Base-by-base conservation (phyloP, 305 asterid species). In the Fraxinus greggii region DNA sequence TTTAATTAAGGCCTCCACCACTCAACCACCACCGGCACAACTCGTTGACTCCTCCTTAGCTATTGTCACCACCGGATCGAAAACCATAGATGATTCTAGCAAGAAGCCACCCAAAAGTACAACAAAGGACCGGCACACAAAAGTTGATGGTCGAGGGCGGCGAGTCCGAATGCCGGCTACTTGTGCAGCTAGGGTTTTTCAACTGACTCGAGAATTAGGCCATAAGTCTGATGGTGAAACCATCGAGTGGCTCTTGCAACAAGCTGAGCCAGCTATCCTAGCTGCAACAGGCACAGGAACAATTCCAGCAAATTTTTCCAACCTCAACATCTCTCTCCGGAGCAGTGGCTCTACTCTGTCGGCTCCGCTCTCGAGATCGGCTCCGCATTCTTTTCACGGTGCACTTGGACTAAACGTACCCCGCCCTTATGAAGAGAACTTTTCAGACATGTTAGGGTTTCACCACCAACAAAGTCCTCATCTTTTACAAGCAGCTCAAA, bases 391-490 rank as follows among this genome's bases (percentile, higher is more conserved):
- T 1, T 89, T 90, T 67, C 92, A 88, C 70, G 81, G 92, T 85
- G 91, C 91, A 42, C 82, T 92, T 51, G 96, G 92, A 15, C 74
- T 90, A 61, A 42, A 82, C 91, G 21, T 91, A 86, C 32, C 5
- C 54, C 92, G 85, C 36, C 86, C 89, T 0, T 88, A 85, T 5
- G 93, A 90, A 56, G 93, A 92, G 84, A 84, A 87, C 28, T 92
- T 87, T 77, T 79, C 97, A 0, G 91, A 89, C 5, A 89, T 91
- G 92, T 69, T 92, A 67, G 98, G 98, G 23, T 92, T 92, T 74
- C 97, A 92, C 0, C 54, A 42, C 54, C 54, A 42, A 8, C 87
- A 82, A 0, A 87, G 48, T 0, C 84, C 84, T 51, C 89, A 88
- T 54, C 84, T 92, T 3, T 29, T 89, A 15, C 77, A 91, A 12